phyloP scores from a whole-genome alignment of 495 filamentous ascomycete species.

The Penicillium lagena region DNA sequence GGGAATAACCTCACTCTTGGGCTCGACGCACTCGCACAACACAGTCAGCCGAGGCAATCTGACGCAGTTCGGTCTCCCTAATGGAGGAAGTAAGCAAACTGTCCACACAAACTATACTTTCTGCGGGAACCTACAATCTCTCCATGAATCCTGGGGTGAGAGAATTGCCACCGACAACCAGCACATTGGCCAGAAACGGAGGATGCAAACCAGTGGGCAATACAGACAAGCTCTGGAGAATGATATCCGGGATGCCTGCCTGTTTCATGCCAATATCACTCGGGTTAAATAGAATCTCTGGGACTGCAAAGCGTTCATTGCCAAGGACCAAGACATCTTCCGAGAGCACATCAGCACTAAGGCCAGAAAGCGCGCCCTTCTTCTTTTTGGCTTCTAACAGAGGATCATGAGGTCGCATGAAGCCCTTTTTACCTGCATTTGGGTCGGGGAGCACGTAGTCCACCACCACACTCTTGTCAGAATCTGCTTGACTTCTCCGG shows the following conservation, averaged over 20 bases:
- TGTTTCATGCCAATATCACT: constrained; percentile 82
- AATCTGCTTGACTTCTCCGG: constrained; percentile 33
- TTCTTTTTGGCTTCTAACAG: constrained; percentile 51
- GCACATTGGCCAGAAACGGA: constrained; percentile 74
- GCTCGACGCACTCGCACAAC: constrained; percentile 66
- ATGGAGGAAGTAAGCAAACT: neutral
- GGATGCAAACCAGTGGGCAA: constrained; percentile 73
- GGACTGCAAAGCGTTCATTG: constrained; percentile 87
- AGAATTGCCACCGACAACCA: constrained; percentile 84
- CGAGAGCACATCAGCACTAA: constrained; percentile 46
- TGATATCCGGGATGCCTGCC: constrained; percentile 71
- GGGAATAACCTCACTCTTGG: constrained; percentile 44
- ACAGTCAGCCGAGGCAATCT: constrained; percentile 70
- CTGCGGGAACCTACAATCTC: constrained; percentile 50
- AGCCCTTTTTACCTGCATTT: constrained; percentile 65
- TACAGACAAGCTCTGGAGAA: constrained; percentile 72
- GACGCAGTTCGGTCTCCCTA: constrained; percentile 64
- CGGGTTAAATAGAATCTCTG: constrained; percentile 84
- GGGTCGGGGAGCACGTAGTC: constrained; percentile 95
- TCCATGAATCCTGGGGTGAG: constrained; percentile 76
- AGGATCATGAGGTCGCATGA: constrained; percentile 71
- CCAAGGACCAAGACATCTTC: constrained; percentile 83
- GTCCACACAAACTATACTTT: neutral
- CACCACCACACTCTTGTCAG: constrained; percentile 67
- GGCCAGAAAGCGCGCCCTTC: constrained; percentile 44